phyloP scores from a whole-genome alignment of 1,284 basidiomycete species.

The Trametes versicolor region DNA sequence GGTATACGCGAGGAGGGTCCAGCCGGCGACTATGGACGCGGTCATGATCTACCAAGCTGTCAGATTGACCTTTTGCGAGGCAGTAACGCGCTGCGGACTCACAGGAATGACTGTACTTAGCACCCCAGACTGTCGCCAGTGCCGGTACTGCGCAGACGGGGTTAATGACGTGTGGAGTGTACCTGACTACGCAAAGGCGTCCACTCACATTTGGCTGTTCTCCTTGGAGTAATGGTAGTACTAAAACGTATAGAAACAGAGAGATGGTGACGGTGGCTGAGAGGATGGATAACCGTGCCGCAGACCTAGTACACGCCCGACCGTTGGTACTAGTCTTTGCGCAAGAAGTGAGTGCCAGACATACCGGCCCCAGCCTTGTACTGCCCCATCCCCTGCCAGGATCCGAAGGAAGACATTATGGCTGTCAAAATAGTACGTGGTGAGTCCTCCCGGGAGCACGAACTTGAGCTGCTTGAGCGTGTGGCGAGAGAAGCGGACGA shows the following conservation, averaged over 20 bases:
- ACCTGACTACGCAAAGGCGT: not conserved
- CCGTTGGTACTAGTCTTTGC: not conserved
- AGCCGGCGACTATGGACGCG: constrained; percentile 72
- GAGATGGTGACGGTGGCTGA: constrained; percentile 66
- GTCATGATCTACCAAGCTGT: constrained; percentile 56
- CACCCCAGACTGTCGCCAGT: constrained; percentile 55
- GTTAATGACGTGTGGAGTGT: constrained; percentile 9
- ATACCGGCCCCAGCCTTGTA: constrained; percentile 61
- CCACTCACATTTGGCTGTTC: constrained; percentile 71
- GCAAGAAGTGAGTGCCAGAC: constrained; percentile 32
- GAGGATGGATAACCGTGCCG: constrained; percentile 43
- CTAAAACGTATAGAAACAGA: constrained; percentile 77
- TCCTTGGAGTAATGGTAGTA: constrained; percentile 70
- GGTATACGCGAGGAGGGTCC: constrained; percentile 67
- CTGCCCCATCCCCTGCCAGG: constrained; percentile 43
- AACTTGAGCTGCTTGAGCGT: constrained; percentile 76
- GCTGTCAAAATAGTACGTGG: constrained; percentile 70
- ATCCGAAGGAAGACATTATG: constrained; percentile 58
- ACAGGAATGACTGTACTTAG: constrained; percentile 67
- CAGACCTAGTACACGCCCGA: constrained; percentile 45
- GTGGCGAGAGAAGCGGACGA: constrained; percentile 52
- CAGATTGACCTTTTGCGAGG: constrained; percentile 2
- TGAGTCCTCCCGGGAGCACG: constrained; percentile 68
- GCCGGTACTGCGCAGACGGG: constrained; percentile 39
- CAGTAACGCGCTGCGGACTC: constrained; percentile 12